phyloP scores from a whole-genome alignment of 23 red algal species.

The Cyanidiococcus yangmingshanensis region DNA sequence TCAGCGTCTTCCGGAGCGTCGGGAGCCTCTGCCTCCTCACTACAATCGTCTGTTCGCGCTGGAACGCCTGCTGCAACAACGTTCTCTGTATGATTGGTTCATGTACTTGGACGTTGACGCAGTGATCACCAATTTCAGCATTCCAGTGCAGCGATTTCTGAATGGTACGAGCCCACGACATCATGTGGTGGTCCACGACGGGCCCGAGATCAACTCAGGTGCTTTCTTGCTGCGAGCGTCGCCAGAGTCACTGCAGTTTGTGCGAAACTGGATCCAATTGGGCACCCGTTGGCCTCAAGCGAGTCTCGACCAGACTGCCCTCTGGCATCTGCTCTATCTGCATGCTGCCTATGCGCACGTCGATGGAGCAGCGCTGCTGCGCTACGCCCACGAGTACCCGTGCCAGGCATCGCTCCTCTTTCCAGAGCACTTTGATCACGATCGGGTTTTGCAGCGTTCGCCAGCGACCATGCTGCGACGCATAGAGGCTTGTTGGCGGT shows the following conservation, averaged over 20 bases:
- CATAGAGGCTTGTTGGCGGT: slow-evolving; percentile 8
- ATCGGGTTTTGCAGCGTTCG: background rate
- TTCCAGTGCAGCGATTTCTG: background rate
- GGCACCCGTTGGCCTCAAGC: slow-evolving; percentile 7
- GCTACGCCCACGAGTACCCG: background rate
- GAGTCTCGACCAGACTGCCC: slow-evolving; percentile 15
- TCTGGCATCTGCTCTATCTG: slow-evolving; percentile 16
- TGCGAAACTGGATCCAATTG: slow-evolving; percentile 1
- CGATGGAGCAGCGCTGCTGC: background rate
- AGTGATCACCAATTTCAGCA: slow-evolving; percentile 7
- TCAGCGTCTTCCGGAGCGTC: background rate
- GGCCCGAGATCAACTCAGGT: slow-evolving; percentile 18
- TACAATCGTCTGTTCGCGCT: slow-evolving; percentile 11
- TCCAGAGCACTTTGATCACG: background rate
- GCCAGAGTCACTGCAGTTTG: background rate
- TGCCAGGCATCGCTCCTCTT: background rate
- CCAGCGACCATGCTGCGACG: slow-evolving; percentile 1
- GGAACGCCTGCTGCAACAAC: background rate
- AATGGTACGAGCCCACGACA: background rate
- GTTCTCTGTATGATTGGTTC: slow-evolving; percentile 5
- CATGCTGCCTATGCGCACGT: background rate
- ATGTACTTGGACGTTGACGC: background rate
- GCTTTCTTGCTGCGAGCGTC: background rate
- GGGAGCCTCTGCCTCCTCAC: background rate
- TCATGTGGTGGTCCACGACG: slow-evolving; percentile 12